phyloP scores from a whole-genome alignment of 768 basidiomycete genomes.

The Lentinula sp. region DNA sequence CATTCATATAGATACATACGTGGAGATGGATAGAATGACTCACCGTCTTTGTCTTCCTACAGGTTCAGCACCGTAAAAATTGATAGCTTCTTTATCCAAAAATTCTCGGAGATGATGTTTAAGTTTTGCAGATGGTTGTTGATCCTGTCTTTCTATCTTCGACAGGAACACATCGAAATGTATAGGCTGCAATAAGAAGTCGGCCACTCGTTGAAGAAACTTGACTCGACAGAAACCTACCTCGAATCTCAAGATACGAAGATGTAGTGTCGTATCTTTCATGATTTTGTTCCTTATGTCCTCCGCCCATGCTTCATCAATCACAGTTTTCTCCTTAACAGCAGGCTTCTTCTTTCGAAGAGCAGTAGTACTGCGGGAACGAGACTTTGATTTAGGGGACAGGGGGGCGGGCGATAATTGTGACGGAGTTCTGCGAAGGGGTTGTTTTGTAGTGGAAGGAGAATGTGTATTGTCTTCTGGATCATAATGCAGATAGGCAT shows the following conservation, averaged over 20 bases:
- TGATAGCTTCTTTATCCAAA: slow-evolving; percentile 55
- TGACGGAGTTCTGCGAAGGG: neutral
- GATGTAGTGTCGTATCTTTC: slow-evolving; percentile 39
- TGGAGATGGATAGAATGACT: slow-evolving; percentile 7
- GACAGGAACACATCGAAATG: slow-evolving; percentile 47
- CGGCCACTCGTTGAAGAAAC: neutral
- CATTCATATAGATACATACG: slow-evolving; percentile 6
- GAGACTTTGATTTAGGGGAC: neutral
- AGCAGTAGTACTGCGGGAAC: neutral
- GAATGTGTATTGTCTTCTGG: slow-evolving; percentile 12
- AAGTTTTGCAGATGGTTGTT: slow-evolving; percentile 22
- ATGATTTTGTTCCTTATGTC: slow-evolving; percentile 36
- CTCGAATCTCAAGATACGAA: slow-evolving; percentile 62
- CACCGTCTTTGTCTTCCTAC: slow-evolving; percentile 14
- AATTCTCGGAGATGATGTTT: slow-evolving; percentile 38
- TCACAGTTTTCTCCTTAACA: slow-evolving; percentile 12
- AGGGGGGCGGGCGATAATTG: neutral
- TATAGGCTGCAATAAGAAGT: slow-evolving; percentile 39
- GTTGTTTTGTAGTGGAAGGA: neutral
- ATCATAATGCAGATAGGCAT: slow-evolving; percentile 29
- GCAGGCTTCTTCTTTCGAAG: neutral
- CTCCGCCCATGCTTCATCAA: slow-evolving; percentile 36
- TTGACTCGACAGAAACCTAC: slow-evolving; percentile 23
- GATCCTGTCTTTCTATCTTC: slow-evolving; percentile 25
- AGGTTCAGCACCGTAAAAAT: slow-evolving; percentile 40